phyloP scores from a whole-genome alignment of 2,329 filamentous ascomycete genomes.

The Trichoderma brevicompactum region DNA sequence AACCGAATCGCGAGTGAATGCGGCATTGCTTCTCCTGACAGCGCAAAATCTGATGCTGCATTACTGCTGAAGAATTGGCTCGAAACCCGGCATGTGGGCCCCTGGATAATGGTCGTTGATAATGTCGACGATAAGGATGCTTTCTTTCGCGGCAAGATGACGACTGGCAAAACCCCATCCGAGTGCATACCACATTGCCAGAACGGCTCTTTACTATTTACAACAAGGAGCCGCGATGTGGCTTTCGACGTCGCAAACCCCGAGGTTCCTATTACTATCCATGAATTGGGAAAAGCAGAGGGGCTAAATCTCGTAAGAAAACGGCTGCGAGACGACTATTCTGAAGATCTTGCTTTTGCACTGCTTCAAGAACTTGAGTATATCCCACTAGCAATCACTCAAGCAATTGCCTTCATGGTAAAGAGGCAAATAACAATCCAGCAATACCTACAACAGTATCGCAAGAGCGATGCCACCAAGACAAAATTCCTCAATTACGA shows the following conservation, averaged over 20 bases:
- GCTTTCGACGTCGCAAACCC: slow-evolving; percentile 8
- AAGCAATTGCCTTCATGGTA: slow-evolving; percentile 21
- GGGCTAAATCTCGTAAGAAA: slow-evolving; percentile 2
- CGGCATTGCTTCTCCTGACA: neutral
- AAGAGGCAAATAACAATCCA: slow-evolving; percentile 1
- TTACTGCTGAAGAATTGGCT: slow-evolving; percentile 23
- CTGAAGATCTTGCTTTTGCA: neutral
- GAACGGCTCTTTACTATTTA: slow-evolving; percentile 20
- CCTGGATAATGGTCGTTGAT: slow-evolving; percentile 25
- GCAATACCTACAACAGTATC: slow-evolving; percentile 21
- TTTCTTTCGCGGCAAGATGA: neutral
- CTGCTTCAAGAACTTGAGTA: slow-evolving; percentile 22
- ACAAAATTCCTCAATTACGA: slow-evolving; percentile 18
- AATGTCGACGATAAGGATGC: slow-evolving; percentile 24
- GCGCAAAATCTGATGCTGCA: slow-evolving; percentile 13
- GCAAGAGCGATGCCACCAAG: slow-evolving; percentile 1
- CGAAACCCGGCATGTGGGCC: slow-evolving; percentile 4
- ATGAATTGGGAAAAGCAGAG: neutral
- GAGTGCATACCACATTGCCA: slow-evolving; percentile 22
- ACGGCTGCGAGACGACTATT: neutral
- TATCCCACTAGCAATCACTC: slow-evolving; percentile 23
- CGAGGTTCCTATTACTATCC: neutral
- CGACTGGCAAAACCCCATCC: slow-evolving; percentile 19
- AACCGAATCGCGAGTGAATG: slow-evolving; percentile 25
- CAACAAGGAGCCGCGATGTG: slow-evolving; percentile 14